Percentiles rank a stretch among this genome's conserved stretches.
phyloP scores from a whole-genome alignment of 345 rosid genomes.

The Laguncularia racemosa region DNA sequence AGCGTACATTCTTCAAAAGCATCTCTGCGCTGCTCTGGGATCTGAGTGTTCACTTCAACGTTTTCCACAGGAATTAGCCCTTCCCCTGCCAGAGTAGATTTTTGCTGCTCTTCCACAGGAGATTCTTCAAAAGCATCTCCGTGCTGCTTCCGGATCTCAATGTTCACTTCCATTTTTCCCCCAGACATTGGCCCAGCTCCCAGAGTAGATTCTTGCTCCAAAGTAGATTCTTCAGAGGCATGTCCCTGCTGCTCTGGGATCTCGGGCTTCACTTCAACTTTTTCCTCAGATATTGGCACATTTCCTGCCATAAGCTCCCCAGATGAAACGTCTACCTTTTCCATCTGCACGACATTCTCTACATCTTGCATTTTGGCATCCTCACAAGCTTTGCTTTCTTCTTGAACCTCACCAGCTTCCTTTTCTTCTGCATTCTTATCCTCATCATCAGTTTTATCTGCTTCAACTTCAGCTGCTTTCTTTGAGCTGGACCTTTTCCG shows the following conservation, averaged over 20 bases:
- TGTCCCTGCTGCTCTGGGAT: neutral
- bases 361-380: constrained; percentile 8
- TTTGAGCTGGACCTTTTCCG: constrained; percentile 10
- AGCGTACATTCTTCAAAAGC: too few relatives aligned
- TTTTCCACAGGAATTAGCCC: too few relatives aligned
- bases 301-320: neutral
- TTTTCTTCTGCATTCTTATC: constrained; percentile 8
- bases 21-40: too few relatives aligned
- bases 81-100: too few relatives aligned
- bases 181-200: neutral
- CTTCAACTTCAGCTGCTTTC: constrained; percentile 10
- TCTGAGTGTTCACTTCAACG: too few relatives aligned
- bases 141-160: too few relatives aligned
- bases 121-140: too few relatives aligned
- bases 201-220: neutral
- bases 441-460: constrained; percentile 2
- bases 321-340: neutral
- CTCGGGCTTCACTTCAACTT: neutral
- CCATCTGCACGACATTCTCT: neutral
- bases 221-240: neutral
- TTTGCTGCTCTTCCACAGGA: too few relatives aligned
- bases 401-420: constrained; percentile 7
- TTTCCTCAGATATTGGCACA: too few relatives aligned
- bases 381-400: constrained; percentile 4
- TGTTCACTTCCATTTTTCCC: neutral